Evolutionary conservation across 2,329 filamentous ascomycete genomes (phyloP).

Genomic region (Cordyceps cicadae): DNA sequence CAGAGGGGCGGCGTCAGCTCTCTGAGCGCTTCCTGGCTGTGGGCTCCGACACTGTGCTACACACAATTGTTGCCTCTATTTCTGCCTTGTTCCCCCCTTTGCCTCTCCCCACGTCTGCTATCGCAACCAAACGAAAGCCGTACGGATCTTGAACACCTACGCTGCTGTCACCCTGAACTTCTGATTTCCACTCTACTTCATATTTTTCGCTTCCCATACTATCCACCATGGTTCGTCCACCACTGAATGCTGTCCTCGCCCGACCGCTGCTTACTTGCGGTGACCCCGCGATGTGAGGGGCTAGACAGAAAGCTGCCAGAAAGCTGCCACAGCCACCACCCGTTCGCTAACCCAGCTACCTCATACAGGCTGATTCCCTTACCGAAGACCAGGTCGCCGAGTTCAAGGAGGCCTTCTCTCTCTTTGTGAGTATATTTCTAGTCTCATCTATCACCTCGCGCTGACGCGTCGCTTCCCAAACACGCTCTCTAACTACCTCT

Average conservation of each 20-base stretch:
- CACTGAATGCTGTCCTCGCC: neutral
- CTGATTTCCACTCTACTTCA: constrained; percentile 1
- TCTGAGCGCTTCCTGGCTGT: neutral
- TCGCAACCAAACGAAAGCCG: constrained; percentile 4
- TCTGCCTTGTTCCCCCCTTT: constrained; percentile 10
- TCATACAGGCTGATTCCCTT: constrained; percentile 79
- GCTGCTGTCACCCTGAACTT: neutral
- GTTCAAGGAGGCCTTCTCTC: constrained; percentile 99
- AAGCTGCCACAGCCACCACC: neutral
- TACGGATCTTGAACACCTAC: neutral
- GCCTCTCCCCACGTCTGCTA: constrained; percentile 9
- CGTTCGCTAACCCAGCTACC: constrained; percentile 19
- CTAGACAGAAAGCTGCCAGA: constrained; percentile 14
- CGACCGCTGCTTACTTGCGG: neutral
- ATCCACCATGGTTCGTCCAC: constrained; percentile 7
- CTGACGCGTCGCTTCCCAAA: constrained; percentile 6
- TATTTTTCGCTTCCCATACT: neutral
- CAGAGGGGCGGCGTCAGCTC: constrained; percentile 1
- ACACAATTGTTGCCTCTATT: constrained; percentile 6
- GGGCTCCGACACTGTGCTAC: constrained; percentile 2
- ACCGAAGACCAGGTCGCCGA: constrained; percentile 99
- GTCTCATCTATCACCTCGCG: neutral
- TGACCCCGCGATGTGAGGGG: constrained; percentile 21
- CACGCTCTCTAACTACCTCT: constrained; percentile 18
- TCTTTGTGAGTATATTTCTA: constrained; percentile 69